Evolutionary conservation across 192 early-diverging fungal genomes (phyloP).

Genomic region (Coemansia sp.): DNA sequence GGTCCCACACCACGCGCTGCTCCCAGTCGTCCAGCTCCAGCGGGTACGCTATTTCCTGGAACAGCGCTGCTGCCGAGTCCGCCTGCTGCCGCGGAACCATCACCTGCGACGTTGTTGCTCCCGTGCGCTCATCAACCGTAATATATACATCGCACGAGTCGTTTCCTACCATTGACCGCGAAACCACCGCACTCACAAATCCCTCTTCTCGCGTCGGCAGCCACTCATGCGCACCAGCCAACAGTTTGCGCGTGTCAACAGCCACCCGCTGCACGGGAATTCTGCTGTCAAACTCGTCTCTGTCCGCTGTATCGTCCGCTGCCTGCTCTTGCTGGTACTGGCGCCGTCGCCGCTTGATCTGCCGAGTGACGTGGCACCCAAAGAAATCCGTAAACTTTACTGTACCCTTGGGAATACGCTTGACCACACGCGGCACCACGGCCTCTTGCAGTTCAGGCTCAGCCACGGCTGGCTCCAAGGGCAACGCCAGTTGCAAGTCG

Average conservation of each 20-base stretch:
- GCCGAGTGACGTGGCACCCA: conserved; percentile 31
- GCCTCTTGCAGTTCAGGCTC: neutral
- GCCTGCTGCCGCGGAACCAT: conserved; percentile 17
- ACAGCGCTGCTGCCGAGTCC: conserved; percentile 37
- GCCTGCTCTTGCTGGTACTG: neutral
- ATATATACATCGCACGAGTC: conserved; percentile 26
- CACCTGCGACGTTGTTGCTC: conserved; percentile 21
- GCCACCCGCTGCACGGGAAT: neutral
- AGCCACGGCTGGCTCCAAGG: neutral
- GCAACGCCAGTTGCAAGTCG: neutral
- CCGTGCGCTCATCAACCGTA: conserved; percentile 28
- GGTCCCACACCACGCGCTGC: conserved; percentile 74
- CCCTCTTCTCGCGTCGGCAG: neutral
- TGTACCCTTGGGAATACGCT: conserved; percentile 31
- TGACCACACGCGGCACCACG: conserved; percentile 18
- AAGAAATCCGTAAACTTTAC: conserved; percentile 46
- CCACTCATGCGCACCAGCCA: conserved; percentile 3
- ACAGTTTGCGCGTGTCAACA: conserved; percentile 32
- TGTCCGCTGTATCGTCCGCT: neutral
- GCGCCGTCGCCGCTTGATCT: conserved; percentile 31
- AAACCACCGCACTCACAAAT: conserved; percentile 17
- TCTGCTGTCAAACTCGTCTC: neutral
- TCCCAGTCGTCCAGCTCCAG: conserved; percentile 83
- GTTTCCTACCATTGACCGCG: conserved; percentile 31
- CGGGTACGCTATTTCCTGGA: conserved; percentile 54